These are phyloP conservation scores for Brassica rapa DNA, from an alignment of 345 rosid species.

Conservation along the genomic window DNA sequence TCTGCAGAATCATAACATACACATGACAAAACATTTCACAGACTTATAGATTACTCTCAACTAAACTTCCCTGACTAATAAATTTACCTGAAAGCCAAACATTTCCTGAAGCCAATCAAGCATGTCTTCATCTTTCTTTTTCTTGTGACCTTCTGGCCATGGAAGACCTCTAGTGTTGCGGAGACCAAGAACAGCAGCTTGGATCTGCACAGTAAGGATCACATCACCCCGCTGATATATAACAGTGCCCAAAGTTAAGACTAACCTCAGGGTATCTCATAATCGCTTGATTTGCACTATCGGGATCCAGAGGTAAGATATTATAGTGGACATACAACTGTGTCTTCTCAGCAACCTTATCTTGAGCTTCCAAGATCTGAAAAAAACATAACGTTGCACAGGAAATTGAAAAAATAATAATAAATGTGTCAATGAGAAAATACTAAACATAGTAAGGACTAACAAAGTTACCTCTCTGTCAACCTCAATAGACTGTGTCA, in stretches of 20 bases:
- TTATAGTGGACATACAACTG: constrained; percentile 88
- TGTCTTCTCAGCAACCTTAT: constrained; percentile 92
- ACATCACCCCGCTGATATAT: constrained; percentile 15
- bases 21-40: neutral
- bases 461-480: constrained; percentile 69
- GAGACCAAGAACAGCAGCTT: constrained; percentile 92
- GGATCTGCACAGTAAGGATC: constrained; percentile 55
- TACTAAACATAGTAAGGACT: constrained; percentile 9
- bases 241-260: constrained; percentile 6
- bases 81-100: constrained; percentile 97
- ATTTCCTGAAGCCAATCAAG: constrained; percentile 97
- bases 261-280: constrained; percentile 95
- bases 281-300: constrained; percentile 95
- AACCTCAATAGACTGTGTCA: constrained; percentile 91
- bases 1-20: constrained; percentile 53
- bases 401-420: neutral
- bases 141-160: constrained; percentile 84
- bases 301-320: constrained; percentile 98
- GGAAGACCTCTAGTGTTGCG: constrained; percentile 99
- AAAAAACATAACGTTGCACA: constrained; percentile 14
- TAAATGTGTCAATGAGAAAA: too few species aligned
- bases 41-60: constrained; percentile 3
- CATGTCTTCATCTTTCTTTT: constrained; percentile 86
- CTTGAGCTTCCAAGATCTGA: constrained; percentile 96
- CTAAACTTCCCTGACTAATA: neutral